These are phyloP conservation scores for Fusarium tjaetaba DNA, from an alignment of 2,329 filamentous ascomycete species.

Conservation along the genomic window DNA sequence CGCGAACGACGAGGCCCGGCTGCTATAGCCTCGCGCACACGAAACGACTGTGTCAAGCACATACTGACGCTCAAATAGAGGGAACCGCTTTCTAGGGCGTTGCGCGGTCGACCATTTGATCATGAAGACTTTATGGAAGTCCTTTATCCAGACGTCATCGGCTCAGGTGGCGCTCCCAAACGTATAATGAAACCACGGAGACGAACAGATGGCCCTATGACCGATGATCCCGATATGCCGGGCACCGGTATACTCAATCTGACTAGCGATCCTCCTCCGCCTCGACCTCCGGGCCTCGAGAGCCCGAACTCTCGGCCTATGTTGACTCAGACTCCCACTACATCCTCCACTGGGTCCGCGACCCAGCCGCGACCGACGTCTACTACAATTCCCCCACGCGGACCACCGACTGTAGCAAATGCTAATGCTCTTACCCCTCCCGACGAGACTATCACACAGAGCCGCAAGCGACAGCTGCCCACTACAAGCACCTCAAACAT, in stretches of 20 bases:
- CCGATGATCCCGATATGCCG: conserved; percentile 59
- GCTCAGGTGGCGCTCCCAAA: conserved; percentile 68
- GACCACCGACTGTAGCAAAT: conserved; percentile 49
- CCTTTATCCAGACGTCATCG: conserved; percentile 68
- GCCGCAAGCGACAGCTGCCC: conserved; percentile 55
- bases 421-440: conserved; percentile 64
- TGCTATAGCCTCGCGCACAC: not conserved
- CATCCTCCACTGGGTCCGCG: conserved; percentile 38
- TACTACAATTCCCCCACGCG: conserved; percentile 52
- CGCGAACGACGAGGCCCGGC: conserved; percentile 5
- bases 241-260: conserved; percentile 60
- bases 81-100: conserved; percentile 66
- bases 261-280: conserved; percentile 48
- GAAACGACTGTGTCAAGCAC: not conserved
- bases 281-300: conserved; percentile 37
- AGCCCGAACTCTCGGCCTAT: conserved; percentile 43
- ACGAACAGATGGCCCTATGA: conserved; percentile 57
- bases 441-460: conserved; percentile 58
- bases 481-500: conserved; percentile 23
- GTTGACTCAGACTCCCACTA: conserved; percentile 44
- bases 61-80: conserved; percentile 52
- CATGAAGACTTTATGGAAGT: conserved; percentile 70
- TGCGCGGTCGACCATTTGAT: conserved; percentile 67
- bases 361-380: conserved; percentile 42
- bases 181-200: conserved; percentile 66